A percentile compares a stretch with the other conserved stretches of the same genome.
These are phyloP conservation scores for Nemania bipapillata DNA, from an alignment of 2,329 filamentous ascomycete genomes.

Conservation along the genomic window DNA sequence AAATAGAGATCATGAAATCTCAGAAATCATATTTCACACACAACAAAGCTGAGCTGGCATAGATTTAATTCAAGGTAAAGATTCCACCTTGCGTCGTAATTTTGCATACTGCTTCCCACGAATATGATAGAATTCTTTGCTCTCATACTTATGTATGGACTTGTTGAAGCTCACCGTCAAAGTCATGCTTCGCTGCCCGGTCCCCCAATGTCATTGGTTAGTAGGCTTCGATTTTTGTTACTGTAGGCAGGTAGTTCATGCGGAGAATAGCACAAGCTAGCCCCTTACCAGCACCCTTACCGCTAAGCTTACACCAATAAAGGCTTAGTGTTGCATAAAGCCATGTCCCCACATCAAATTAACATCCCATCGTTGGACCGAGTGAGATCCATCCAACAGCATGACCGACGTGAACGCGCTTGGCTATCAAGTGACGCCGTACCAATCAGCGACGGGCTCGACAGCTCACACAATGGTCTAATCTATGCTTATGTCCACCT, in stretches of 20 bases:
- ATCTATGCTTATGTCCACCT: slow-evolving; percentile 9
- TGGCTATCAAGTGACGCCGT: slow-evolving; percentile 26
- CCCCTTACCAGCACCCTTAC: slow-evolving; percentile 29
- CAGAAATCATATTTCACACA: not conserved
- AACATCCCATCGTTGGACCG: slow-evolving; percentile 26
- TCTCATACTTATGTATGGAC: too few species aligned
- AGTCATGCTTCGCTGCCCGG: slow-evolving; percentile 36
- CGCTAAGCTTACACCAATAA: slow-evolving; percentile 25
- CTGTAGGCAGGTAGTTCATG: slow-evolving; percentile 43
- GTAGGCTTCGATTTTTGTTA: slow-evolving; percentile 20
- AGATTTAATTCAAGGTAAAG: too few species aligned
- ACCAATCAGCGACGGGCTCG: slow-evolving; percentile 21
- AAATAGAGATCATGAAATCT: too few species aligned
- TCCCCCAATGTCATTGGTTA: slow-evolving; percentile 30
- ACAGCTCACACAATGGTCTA: not conserved
- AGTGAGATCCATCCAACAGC: slow-evolving; percentile 24
- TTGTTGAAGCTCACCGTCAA: not conserved
- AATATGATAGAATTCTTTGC: too few species aligned
- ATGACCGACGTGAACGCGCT: slow-evolving; percentile 29
- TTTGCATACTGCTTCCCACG: too few species aligned
- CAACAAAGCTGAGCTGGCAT: not conserved
- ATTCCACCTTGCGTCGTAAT: too few species aligned
- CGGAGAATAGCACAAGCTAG: slow-evolving; percentile 34
- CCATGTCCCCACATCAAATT: slow-evolving; percentile 28
- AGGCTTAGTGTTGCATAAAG: slow-evolving; percentile 33